These are phyloP conservation scores for Neurospora sp. DNA, from an alignment of 495 filamentous ascomycete genomes.

Conservation along the genomic window DNA sequence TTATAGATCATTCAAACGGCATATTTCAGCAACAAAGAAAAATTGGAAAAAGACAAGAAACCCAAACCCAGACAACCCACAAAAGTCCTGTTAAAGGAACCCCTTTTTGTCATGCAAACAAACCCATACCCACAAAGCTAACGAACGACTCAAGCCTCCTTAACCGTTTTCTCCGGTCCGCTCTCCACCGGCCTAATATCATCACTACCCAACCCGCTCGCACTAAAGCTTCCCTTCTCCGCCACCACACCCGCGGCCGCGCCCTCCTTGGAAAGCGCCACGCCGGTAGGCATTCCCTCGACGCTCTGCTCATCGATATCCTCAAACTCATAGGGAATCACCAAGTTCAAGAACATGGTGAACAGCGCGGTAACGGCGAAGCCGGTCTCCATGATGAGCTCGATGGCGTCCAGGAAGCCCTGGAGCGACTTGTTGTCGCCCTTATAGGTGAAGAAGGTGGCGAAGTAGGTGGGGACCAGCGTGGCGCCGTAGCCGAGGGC, in stretches of 20 bases:
- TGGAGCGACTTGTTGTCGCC: conserved; percentile 61
- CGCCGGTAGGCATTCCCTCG: not conserved
- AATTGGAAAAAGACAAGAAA: not conserved
- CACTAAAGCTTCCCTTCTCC: not conserved
- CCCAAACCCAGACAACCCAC: not conserved
- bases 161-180: not conserved
- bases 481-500: conserved; percentile 74
- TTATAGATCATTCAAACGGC: not conserved
- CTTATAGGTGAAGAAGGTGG: conserved; percentile 59
- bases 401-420: conserved; percentile 77
- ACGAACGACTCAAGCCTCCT: not conserved
- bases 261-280: not conserved
- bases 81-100: not conserved
- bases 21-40: not conserved
- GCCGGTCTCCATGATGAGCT: conserved; percentile 70
- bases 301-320: conserved; percentile 11
- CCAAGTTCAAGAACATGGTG: conserved; percentile 61
- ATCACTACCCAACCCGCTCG: not conserved
- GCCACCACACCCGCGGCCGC: not conserved
- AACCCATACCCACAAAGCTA: not conserved
- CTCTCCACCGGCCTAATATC: not conserved
- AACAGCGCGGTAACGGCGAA: conserved; percentile 64
- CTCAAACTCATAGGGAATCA: conserved; percentile 64
- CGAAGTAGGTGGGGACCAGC: conserved; percentile 68
- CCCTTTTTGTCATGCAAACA: not conserved